These are phyloP conservation scores for Fulvia fulva DNA, from an alignment of 2,329 filamentous ascomycete genomes.

Conservation along the genomic window DNA sequence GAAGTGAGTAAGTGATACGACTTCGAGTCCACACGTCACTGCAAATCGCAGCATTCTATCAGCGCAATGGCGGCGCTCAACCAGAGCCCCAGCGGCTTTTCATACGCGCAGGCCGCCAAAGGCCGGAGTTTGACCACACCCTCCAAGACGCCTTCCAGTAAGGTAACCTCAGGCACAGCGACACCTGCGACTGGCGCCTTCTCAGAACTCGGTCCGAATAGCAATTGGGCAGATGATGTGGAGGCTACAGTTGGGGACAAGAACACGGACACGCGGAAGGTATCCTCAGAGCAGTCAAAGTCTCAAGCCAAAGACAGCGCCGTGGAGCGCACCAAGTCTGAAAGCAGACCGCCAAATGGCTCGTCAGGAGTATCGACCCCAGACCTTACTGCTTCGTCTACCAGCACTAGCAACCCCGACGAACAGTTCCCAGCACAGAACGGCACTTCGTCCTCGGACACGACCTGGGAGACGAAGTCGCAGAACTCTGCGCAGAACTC, in stretches of 20 bases:
- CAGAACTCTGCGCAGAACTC: slow-evolving; percentile 51
- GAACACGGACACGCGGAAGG: slow-evolving; percentile 34
- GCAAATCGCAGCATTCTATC: slow-evolving; percentile 9
- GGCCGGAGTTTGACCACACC: slow-evolving; percentile 57
- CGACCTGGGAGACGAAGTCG: slow-evolving; percentile 63
- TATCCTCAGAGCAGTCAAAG: slow-evolving; percentile 22
- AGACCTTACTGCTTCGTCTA: slow-evolving; percentile 51
- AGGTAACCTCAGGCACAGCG: slow-evolving; percentile 41
- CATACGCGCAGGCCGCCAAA: slow-evolving; percentile 93
- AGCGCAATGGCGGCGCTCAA: slow-evolving; percentile 26
- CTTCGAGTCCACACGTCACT: slow-evolving; percentile 1
- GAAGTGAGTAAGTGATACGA: slow-evolving; percentile 18
- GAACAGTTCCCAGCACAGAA: slow-evolving; percentile 60
- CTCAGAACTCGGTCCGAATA: slow-evolving; percentile 34
- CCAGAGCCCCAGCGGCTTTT: slow-evolving; percentile 55
- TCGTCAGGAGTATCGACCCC: slow-evolving; percentile 46
- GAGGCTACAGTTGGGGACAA: slow-evolving; percentile 40
- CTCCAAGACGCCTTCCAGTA: slow-evolving; percentile 43
- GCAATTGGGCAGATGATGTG: slow-evolving; percentile 47
- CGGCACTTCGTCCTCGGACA: slow-evolving; percentile 54
- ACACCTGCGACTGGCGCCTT: slow-evolving; percentile 41
- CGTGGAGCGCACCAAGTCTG: slow-evolving; percentile 30
- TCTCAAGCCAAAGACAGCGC: slow-evolving; percentile 29
- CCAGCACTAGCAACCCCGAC: slow-evolving; percentile 56
- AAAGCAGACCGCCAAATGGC: slow-evolving; percentile 25